phyloP scores from a whole-genome alignment of 805 yeast species.

The Ogataea neopini region DNA sequence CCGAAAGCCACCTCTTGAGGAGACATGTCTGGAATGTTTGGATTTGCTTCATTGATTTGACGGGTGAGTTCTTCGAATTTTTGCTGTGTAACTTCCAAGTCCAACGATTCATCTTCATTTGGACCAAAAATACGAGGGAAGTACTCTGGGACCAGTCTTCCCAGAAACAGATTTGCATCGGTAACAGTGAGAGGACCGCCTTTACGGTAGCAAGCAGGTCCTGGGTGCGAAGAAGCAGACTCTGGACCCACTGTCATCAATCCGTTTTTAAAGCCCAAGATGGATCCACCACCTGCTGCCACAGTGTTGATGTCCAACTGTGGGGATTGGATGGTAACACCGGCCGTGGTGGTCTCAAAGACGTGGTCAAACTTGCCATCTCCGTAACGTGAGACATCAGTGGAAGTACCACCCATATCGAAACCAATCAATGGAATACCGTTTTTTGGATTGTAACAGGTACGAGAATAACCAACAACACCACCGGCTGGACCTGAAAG shows the following conservation, averaged over 20 bases:
- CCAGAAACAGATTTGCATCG: slow-evolving; percentile 76
- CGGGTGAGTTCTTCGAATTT: slow-evolving; percentile 57
- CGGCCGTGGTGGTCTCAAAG: slow-evolving; percentile 82
- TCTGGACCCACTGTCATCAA: slow-evolving; percentile 84
- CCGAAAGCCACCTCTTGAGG: slow-evolving; percentile 78
- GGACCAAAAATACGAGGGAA: slow-evolving; percentile 87
- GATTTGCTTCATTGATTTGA: slow-evolving; percentile 53
- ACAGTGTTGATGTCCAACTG: slow-evolving; percentile 80
- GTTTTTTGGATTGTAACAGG: slow-evolving; percentile 63
- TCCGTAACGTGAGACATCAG: slow-evolving; percentile 77
- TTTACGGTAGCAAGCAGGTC: slow-evolving; percentile 84
- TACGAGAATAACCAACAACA: slow-evolving; percentile 87
- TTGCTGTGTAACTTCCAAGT: slow-evolving; percentile 47
- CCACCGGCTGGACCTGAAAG: slow-evolving; percentile 98
- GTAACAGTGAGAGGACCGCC: slow-evolving; percentile 85
- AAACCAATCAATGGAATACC: slow-evolving; percentile 71
- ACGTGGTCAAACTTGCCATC: slow-evolving; percentile 71
- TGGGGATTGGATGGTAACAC: slow-evolving; percentile 80
- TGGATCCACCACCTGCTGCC: slow-evolving; percentile 85
- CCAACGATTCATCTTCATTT: slow-evolving; percentile 69
- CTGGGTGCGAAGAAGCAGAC: slow-evolving; percentile 86
- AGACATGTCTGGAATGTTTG: slow-evolving; percentile 43
- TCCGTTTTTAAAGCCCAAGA: slow-evolving; percentile 66
- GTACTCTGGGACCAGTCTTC: slow-evolving; percentile 68
- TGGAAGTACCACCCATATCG: slow-evolving; percentile 92